phyloP scores from a whole-genome alignment of 208 protist species.

The Leishmania tropica region DNA sequence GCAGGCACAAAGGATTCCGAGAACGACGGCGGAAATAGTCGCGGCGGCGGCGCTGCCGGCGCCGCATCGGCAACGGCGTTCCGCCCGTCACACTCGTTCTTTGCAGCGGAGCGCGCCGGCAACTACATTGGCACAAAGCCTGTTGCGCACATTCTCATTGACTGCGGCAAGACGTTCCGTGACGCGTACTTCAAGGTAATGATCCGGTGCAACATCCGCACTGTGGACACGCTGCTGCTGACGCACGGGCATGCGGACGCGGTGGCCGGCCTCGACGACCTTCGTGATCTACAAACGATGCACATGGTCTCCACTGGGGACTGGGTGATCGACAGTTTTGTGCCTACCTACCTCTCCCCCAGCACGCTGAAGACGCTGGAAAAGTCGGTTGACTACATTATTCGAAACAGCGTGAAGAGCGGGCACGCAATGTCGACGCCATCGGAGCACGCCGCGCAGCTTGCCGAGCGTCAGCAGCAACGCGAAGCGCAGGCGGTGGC shows the following conservation, averaged over 20 bases:
- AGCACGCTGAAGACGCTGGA: constrained; percentile 50
- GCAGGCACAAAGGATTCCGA: background rate
- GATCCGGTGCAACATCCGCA: constrained; percentile 50
- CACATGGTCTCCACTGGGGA: constrained; percentile 48
- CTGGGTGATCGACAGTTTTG: constrained; percentile 71
- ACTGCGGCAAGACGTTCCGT: constrained; percentile 92
- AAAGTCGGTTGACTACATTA: constrained; percentile 66
- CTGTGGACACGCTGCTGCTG: constrained; percentile 81
- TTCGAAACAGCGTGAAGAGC: constrained; percentile 65
- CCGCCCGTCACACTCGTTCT: constrained; percentile 30
- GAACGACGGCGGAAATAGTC: background rate
- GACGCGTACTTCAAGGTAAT: constrained; percentile 89
- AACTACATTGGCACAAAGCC: constrained; percentile 42
- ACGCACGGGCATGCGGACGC: constrained; percentile 91
- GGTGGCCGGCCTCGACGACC: constrained; percentile 82
- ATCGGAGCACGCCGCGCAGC: constrained; percentile 31
- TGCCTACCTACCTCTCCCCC: constrained; percentile 70
- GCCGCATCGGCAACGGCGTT: background rate
- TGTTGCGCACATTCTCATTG: constrained; percentile 74
- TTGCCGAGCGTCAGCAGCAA: constrained; percentile 18
- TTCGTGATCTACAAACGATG: constrained; percentile 89
- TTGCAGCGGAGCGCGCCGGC: constrained; percentile 11
- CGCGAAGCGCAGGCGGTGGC: constrained; percentile 13
- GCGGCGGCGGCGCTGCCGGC: background rate
- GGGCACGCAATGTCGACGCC: constrained; percentile 21